A percentile compares a stretch with the other conserved stretches of the same genome.
Conservation (phyloP, 306 rosid species). For the Quillaja saponaria region DNA sequence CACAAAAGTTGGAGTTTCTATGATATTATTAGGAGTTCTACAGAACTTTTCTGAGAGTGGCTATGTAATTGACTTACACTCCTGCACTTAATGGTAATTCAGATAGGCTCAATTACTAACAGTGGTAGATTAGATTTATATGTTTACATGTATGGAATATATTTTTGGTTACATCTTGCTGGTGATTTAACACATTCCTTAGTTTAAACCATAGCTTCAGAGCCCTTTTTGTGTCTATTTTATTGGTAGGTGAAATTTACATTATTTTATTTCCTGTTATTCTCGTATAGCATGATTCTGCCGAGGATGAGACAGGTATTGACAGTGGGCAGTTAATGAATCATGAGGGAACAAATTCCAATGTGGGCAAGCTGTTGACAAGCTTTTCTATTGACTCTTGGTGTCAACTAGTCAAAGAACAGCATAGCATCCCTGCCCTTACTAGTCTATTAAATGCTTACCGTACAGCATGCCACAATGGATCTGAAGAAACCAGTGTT, state of each 20-base stretch:
- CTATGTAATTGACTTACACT: no score
- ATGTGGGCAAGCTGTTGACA: slow-evolving; percentile 45
- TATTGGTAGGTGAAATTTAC: slow-evolving; percentile 5
- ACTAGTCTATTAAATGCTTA: slow-evolving; percentile 77
- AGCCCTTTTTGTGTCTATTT: slow-evolving; percentile 3
- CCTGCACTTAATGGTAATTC: no score
- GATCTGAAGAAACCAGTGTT: slow-evolving; percentile 41
- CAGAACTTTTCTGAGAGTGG: no score
- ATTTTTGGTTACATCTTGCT: slow-evolving; percentile 9
- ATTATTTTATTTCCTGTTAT: neutral
- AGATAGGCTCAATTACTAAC: neutral
- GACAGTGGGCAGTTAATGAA: slow-evolving; percentile 33
- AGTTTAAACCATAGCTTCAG: no score
- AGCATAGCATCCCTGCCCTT: slow-evolving; percentile 54
- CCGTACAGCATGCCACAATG: slow-evolving; percentile 69
- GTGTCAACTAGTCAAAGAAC: slow-evolving; percentile 59
- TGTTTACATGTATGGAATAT: neutral
- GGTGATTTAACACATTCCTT: neutral
- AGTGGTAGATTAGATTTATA: neutral
- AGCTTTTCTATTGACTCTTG: slow-evolving; percentile 51
- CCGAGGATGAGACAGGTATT: slow-evolving; percentile 52
- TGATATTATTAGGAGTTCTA: no score
- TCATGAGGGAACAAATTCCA: slow-evolving; percentile 26
- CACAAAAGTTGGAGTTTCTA: no score
- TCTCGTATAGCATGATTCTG: slow-evolving; percentile 53